Percentiles rank a stretch among this genome's conserved stretches.
These are phyloP conservation scores for Polysphondylium violaceum DNA, from an alignment of 78 protist genomes.

Conservation along the genomic window DNA sequence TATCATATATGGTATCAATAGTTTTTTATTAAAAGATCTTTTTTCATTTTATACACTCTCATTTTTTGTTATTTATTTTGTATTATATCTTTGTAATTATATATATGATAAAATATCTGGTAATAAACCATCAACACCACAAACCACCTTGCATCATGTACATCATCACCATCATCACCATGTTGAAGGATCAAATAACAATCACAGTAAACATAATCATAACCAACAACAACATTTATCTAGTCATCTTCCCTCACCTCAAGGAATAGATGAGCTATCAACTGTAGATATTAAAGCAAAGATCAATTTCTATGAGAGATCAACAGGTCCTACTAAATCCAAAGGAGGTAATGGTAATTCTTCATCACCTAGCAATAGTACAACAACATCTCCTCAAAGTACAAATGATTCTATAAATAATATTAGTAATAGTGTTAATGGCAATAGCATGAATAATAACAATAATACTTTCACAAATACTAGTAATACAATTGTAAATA, in stretches of 20 bases:
- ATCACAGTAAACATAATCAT: neutral
- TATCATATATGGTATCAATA: neutral
- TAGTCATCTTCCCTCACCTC: too few species aligned
- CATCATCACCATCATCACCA: neutral
- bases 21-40: constrained; percentile 10
- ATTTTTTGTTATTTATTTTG: constrained; percentile 18
- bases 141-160: neutral
- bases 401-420: neutral
- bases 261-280: neutral
- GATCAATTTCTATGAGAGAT: constrained; percentile 40
- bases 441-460: neutral
- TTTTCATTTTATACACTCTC: neutral
- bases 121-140: too few species aligned
- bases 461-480: neutral
- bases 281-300: constrained; percentile 24
- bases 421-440: neutral
- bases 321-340: neutral
- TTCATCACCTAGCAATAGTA: constrained; percentile 3
- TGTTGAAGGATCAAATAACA: neutral
- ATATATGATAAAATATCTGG: neutral
- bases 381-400: neutral
- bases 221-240: neutral
- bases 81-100: constrained; percentile 19
- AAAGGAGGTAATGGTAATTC: constrained; percentile 1
- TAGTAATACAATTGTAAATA: neutral